Evolutionary conservation across 257 asterid species (phyloP), one percentile per base, ranked within the genome.

Genomic region (Capsicum rhomboideum): DNA sequence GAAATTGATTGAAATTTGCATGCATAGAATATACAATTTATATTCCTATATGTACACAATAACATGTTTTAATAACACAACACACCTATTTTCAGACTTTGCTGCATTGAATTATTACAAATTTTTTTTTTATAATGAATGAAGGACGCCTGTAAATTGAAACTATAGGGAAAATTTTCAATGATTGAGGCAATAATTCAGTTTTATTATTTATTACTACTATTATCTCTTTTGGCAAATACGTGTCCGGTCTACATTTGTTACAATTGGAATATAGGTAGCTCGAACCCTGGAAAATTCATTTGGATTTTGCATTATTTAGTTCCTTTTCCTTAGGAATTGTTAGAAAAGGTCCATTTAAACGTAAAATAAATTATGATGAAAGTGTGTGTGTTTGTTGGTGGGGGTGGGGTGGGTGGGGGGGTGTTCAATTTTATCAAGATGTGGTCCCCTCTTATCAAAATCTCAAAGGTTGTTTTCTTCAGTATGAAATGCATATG

Each of bases 361-460:
- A 44, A 44, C 1, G 1, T 42, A 46, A 74, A 74, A 2, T 11
- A 42, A 71, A 20, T 63, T 26, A 20, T 6, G 13, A 64, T 13
- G 12, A n/a, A n/a, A n/a, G n/a, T n/a, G n/a, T n/a, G n/a, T n/a
- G n/a, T n/a, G n/a, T n/a, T n/a, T n/a, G n/a, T n/a, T n/a, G n/a
- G n/a, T 13, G 34, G 44, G 29, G 49, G 1, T 1, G 10, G 49
- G 49, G 13, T 1, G 52, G 14, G 52, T 14, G 53, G 4, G 10
- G 40, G 34, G 21, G n/a, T n/a, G n/a, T n/a, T n/a, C n/a, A n/a
- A 8, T 12, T 21, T 72, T 3, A 44, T 72, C 80, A 64, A 67
- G 13, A 10, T 50, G n/a, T 61, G 84, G 84, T 85, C 87, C 85
- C 50, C 82, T 81, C 59, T 50, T 29, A 72, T 63, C 63, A 8